phyloP scores from a whole-genome alignment of 148 eudicot genomes.

The Pharnaceum exiguum region DNA sequence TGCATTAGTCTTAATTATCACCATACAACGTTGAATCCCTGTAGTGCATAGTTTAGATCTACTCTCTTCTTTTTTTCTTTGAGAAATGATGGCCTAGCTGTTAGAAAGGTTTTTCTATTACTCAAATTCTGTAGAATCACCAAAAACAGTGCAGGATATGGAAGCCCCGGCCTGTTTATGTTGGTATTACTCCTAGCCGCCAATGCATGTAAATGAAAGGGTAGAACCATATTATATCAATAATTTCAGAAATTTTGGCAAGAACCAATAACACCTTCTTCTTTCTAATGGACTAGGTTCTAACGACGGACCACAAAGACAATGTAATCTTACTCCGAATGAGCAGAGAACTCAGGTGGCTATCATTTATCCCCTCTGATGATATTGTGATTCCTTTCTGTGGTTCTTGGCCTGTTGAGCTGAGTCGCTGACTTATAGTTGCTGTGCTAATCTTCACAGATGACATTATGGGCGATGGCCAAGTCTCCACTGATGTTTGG shows the following conservation, averaged over 20 bases:
- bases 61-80: too few relatives aligned
- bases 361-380: neutral
- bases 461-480: slow-evolving; percentile 94
- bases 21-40: too few relatives aligned
- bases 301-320: slow-evolving; percentile 77
- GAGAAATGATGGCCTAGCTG: too few relatives aligned
- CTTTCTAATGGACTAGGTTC: slow-evolving; percentile 38
- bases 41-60: too few relatives aligned
- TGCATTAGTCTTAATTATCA: too few relatives aligned
- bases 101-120: too few relatives aligned
- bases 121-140: too few relatives aligned
- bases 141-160: too few relatives aligned
- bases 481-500: slow-evolving; percentile 97
- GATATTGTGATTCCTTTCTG: neutral
- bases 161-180: too few relatives aligned
- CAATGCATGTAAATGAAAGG: too few relatives aligned
- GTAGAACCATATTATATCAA: neutral
- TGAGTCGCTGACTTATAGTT: neutral
- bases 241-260: neutral
- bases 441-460: slow-evolving; percentile 32
- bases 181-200: too few relatives aligned
- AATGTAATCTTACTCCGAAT: slow-evolving; percentile 42
- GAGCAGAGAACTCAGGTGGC: slow-evolving; percentile 88
- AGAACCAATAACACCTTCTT: neutral
- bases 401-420: neutral